Percentiles rank a stretch among this genome's conserved stretches.
These are phyloP conservation scores for Botrytis fabae DNA, from an alignment of 2,329 filamentous ascomycete species.

Conservation along the genomic window DNA sequence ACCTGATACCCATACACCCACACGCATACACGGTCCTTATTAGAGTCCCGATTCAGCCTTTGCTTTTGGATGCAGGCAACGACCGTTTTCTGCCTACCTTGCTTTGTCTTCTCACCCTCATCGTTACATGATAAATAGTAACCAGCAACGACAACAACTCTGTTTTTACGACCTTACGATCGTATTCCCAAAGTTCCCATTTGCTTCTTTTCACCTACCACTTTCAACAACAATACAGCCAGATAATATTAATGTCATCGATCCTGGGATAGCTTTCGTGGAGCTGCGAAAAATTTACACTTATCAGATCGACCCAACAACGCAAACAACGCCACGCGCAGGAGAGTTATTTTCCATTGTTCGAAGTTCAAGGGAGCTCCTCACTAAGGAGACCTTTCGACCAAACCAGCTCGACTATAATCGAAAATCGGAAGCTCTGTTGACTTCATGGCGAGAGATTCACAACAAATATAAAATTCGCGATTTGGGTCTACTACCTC, in stretches of 20 bases:
- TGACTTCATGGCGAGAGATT: conserved; percentile 38
- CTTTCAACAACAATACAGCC: conserved; percentile 12
- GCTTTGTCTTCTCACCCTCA: conserved; percentile 4
- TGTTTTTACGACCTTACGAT: conserved; percentile 15
- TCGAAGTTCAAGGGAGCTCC: neutral
- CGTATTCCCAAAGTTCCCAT: neutral
- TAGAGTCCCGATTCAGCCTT: conserved; percentile 9
- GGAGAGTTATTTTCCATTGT: conserved; percentile 4
- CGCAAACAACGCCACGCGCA: conserved; percentile 24
- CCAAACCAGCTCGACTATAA: neutral
- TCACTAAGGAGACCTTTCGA: conserved; percentile 4
- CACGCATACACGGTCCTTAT: neutral
- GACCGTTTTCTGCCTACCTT: neutral
- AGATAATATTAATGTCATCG: conserved; percentile 19
- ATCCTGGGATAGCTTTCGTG: conserved; percentile 6
- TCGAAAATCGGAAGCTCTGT: conserved; percentile 20
- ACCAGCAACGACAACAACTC: neutral
- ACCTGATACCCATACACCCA: conserved; percentile 1
- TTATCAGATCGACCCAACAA: conserved; percentile 22
- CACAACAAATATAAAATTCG: conserved; percentile 30
- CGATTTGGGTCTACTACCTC: conserved; percentile 26
- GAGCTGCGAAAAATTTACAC: conserved; percentile 14
- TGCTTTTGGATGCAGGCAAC: neutral
- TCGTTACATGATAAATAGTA: neutral
- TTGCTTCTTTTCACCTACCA: conserved; percentile 10